Evolutionary conservation across 345 rosid species (phyloP), one percentile per base, ranked within the genome.

Genomic region (Dimocarpus longan): DNA sequence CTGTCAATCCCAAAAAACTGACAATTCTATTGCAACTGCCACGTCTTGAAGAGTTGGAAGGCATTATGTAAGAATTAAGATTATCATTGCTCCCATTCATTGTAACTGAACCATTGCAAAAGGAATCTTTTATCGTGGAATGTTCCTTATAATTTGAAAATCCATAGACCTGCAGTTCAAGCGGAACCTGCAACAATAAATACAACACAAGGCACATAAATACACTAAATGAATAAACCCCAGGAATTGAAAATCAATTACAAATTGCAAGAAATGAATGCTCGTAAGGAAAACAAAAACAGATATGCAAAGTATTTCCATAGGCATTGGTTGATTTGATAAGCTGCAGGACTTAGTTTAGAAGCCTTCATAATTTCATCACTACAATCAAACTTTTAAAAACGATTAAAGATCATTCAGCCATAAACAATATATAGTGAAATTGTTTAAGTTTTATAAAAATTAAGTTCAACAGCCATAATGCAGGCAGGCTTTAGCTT

Each of bases 121-220:
- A 62, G 71, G 73, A 43, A 75, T 56, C 57, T 21, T 76, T 78
- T 26, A 52, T 71, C 63, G 28, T 78, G 21, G 78, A 48, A 48
- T 54, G 75, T 32, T 74, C 80, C 50, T 78, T 83, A 63, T 75
- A 84, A 83, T 85, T 84, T 16, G 87, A 88, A 69, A 88, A 80
- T 43, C 91, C 95, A 83, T 91, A 86, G 80, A 87, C 90, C 82
- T 85, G 88, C 86, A 91, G 63, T 86, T 89, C 86, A 80, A 91
- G 85, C 68, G 83, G 77, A 76, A 86, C 71, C 95, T 91, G 83
- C 72, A 74, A 21, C 48, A 19, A 48, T 4, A 39, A 48, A 71
- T 72, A 10, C 44, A 12, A 69, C 60, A 46, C 42, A 78, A 8
- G 19, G 40, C 18, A 60, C 21, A 64, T 46, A 26, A 64, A 77